Percentiles rank a stretch among this genome's conserved stretches.
Evolutionary conservation across 2,329 filamentous ascomycete genomes (phyloP).

Genomic region (Talaromyces sp.): DNA sequence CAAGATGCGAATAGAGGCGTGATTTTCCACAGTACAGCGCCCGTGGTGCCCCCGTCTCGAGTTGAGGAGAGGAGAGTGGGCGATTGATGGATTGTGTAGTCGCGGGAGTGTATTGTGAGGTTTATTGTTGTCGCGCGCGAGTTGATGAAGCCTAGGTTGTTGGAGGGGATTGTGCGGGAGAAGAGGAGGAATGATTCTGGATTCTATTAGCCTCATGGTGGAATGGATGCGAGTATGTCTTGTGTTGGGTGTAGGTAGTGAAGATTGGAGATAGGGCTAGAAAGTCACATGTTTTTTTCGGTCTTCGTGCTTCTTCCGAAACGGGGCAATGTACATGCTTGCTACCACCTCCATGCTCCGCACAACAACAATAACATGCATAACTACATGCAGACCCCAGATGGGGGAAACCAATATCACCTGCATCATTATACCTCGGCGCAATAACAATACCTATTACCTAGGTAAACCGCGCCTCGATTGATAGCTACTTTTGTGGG

Average conservation of each 20-base stretch:
- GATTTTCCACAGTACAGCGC: slow-evolving; percentile 87
- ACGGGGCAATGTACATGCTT: neutral
- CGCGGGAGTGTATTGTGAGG: slow-evolving; percentile 63
- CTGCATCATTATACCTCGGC: neutral
- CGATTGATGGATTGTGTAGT: slow-evolving; percentile 78
- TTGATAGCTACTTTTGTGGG: neutral
- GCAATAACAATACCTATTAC: neutral
- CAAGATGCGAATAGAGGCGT: slow-evolving; percentile 79
- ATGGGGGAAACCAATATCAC: neutral
- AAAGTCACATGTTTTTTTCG: slow-evolving; percentile 8
- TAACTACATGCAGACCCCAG: neutral
- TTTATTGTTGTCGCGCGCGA: slow-evolving; percentile 63
- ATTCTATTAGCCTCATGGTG: neutral
- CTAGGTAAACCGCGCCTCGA: neutral
- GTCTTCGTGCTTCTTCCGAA: neutral
- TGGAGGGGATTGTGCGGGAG: slow-evolving; percentile 68
- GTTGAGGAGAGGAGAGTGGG: slow-evolving; percentile 75
- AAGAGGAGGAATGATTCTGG: slow-evolving; percentile 86
- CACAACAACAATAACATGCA: neutral
- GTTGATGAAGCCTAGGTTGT: slow-evolving; percentile 82
- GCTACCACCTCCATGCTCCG: neutral
- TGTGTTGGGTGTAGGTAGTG: neutral
- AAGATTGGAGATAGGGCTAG: neutral
- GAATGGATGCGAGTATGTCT: neutral
- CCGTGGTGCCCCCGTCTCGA: slow-evolving; percentile 69